Conservation (phyloP, 164 flowering plant genomes). For the Vitis rotundifolia region DNA sequence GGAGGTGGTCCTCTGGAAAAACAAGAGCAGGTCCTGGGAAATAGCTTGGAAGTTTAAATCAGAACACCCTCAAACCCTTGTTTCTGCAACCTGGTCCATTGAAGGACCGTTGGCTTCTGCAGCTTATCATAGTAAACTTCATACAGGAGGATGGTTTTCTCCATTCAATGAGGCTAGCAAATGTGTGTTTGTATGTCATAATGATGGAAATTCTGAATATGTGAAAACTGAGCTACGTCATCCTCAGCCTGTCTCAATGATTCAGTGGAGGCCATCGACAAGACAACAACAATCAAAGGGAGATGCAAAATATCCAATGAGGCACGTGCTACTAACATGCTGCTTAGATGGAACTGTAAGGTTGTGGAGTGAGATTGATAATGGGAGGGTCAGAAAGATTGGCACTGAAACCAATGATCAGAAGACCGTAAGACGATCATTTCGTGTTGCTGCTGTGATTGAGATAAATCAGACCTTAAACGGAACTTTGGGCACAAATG, state of each 20-base stretch:
- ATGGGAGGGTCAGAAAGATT: conserved; percentile 48
- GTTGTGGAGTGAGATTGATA: conserved; percentile 86
- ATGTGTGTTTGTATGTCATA: conserved; percentile 52
- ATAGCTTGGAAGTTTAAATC: conserved; percentile 69
- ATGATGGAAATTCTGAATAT: conserved; percentile 43
- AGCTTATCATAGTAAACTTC: conserved; percentile 24
- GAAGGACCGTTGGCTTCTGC: conserved; percentile 78
- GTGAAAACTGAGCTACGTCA: conserved; percentile 55
- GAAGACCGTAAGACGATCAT: conserved; percentile 38
- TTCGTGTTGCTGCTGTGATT: conserved; percentile 72
- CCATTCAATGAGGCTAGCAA: conserved; percentile 22
- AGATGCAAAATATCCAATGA: conserved; percentile 25
- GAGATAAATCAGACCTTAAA: conserved; percentile 64
- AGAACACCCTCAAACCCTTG: conserved; percentile 67
- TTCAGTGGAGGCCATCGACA: conserved; percentile 85
- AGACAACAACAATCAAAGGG: conserved; percentile 14
- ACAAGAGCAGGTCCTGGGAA: conserved; percentile 68
- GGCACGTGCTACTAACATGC: conserved; percentile 73
- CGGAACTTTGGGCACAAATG: conserved; percentile 62
- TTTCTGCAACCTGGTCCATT: conserved; percentile 80
- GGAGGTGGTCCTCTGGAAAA: conserved; percentile 83
- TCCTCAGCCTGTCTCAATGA: conserved; percentile 75
- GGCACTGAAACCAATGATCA: conserved; percentile 51
- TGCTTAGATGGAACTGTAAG: conserved; percentile 91
- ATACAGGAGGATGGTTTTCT: conserved; percentile 30